A percentile compares a stretch with the other conserved stretches of the same genome.
Evolutionary conservation across 2,329 filamentous ascomycete genomes (phyloP).

Genomic region (Didymella glomerata): DNA sequence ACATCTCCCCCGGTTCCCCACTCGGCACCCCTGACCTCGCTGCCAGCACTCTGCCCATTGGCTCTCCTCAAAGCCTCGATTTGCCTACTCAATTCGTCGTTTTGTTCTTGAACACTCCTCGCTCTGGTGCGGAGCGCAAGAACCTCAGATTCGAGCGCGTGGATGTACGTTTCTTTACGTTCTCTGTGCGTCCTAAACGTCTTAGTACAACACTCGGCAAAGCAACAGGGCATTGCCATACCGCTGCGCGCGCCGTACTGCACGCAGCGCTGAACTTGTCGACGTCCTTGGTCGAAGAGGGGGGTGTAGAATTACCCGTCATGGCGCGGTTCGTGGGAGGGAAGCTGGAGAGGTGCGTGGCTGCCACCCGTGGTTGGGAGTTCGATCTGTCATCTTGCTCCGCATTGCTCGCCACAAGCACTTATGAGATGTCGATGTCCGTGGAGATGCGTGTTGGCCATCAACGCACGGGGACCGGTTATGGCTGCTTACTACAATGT

Average conservation of each 20-base stretch:
- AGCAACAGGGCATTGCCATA: conserved; percentile 12
- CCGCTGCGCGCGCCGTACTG: conserved; percentile 47
- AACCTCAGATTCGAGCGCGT: conserved; percentile 36
- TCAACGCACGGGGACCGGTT: not conserved
- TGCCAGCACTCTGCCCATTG: not conserved
- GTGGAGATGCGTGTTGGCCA: not conserved
- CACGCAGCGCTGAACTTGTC: conserved; percentile 20
- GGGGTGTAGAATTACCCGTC: not conserved
- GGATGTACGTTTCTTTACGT: conserved; percentile 39
- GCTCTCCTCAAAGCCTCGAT: not conserved
- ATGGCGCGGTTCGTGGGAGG: not conserved
- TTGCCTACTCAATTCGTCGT: conserved; percentile 1
- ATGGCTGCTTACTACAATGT: not conserved
- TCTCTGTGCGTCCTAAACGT: conserved; percentile 34
- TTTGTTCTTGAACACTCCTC: conserved; percentile 5
- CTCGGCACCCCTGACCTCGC: not conserved
- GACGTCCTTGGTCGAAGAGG: conserved; percentile 3
- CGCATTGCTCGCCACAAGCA: not conserved
- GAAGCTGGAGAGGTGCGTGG: not conserved
- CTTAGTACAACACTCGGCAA: not conserved
- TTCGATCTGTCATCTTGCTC: conserved; percentile 3
- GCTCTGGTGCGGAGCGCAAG: conserved; percentile 38
- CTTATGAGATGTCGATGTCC: not conserved
- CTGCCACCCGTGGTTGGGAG: too few relatives aligned
- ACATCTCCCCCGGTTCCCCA: not conserved